A percentile compares a stretch with the other conserved stretches of the same genome.
phyloP scores from a whole-genome alignment of 495 filamentous ascomycete species.

The Daldinia concentrica region DNA sequence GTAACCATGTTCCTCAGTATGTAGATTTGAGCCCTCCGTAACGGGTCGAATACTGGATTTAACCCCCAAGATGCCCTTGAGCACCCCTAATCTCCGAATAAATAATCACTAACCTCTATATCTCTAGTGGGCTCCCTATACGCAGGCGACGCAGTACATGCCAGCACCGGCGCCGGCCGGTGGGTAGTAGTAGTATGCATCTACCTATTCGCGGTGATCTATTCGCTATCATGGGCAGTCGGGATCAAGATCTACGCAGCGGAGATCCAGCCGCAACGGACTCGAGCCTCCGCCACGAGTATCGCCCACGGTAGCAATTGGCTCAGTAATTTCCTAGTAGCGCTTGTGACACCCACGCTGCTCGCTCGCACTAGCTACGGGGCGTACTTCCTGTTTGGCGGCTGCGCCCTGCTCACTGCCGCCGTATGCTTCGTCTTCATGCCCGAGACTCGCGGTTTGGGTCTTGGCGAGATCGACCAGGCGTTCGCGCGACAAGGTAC shows the following conservation, averaged over 20 bases:
- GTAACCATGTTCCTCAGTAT: neutral
- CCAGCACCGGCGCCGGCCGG: neutral
- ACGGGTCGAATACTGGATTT: too few species aligned
- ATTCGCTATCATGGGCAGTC: neutral
- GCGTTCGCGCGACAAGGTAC: conserved; percentile 51
- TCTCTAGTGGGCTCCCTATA: neutral
- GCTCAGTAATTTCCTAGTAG: neutral
- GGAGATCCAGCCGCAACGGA: neutral
- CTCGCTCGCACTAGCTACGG: conserved; percentile 63
- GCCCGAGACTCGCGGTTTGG: conserved; percentile 68
- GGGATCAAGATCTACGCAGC: neutral
- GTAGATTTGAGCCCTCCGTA: neutral
- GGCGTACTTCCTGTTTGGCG: conserved; percentile 70
- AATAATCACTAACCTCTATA: neutral
- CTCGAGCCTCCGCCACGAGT: neutral
- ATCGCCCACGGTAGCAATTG: neutral
- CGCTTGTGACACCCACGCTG: conserved; percentile 59
- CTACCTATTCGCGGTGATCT: neutral
- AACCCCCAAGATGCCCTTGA: neutral
- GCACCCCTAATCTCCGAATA: neutral
- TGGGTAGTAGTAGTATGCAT: neutral
- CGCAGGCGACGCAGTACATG: neutral
- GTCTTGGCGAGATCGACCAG: conserved; percentile 66
- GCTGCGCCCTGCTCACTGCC: conserved; percentile 56
- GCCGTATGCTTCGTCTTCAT: conserved; percentile 65